Base-by-base conservation (phyloP, 768 basidiomycete species). In the Asterophora lycoperdoides region DNA sequence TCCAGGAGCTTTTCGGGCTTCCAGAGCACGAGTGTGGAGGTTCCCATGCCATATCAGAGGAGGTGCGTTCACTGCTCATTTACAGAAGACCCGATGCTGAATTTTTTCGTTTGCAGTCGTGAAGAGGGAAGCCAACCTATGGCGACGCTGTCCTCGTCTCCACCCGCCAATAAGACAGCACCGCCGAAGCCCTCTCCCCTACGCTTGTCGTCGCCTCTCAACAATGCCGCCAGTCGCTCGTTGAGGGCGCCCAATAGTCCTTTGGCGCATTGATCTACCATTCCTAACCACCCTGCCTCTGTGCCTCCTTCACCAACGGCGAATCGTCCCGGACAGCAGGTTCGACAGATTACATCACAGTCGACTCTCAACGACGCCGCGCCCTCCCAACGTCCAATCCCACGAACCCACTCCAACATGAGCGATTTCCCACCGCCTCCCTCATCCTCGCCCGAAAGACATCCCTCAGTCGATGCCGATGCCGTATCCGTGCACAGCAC, bases 1-100 rank as follows among this genome's bases (percentile, higher is more conserved):
- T 89, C 86, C 17, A 68, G 86, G 56, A 89, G 87, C 53, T 91
- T 91, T 60, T 89, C 87, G 8, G 84, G 79, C 2, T 84, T 89
- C 64, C 77, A 80, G 43, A 68, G 73, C 4, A 56, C 63, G 4
- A 56, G 46, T 5, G 45, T 61, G 3, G 69, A 74, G 44, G 58
- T 65, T 1, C 53, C 61, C 13, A 36, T 62, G 30, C 64, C 68
- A 11, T 30, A 66, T 7, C 61, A 63, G 37, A 53, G 41, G 44
- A 69, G 68, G 71, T 71, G 46, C 41, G 59, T 46, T 48, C 52
- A 4, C 17, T 17, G 41, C 37, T 36, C 35, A 30, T 36, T 35
- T 26, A 33, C 48, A 28, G 26, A 23, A 6, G 6, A 23, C 3
- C 23, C 6, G 23, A 23, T 23, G 6, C 6, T 6, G 23, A 23